These are phyloP conservation scores for Malus sieversii DNA, from an alignment of 306 rosid species.

Conservation along the genomic window DNA sequence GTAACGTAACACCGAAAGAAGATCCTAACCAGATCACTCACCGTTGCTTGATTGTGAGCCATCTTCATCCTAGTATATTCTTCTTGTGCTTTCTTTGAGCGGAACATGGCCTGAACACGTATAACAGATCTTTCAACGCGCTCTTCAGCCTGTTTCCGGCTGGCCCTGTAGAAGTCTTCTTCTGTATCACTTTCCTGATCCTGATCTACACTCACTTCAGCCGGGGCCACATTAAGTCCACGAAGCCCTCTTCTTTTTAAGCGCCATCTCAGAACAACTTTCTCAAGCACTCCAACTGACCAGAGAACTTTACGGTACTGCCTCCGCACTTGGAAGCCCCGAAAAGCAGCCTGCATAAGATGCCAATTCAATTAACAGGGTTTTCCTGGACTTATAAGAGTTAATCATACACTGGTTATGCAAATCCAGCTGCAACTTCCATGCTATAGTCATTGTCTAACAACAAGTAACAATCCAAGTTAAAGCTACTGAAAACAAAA, in stretches of 20 bases:
- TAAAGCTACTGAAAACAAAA: not conserved
- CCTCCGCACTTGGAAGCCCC: conserved; percentile 69
- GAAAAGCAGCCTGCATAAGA: conserved; percentile 70
- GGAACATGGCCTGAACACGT: conserved; percentile 86
- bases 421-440: not conserved
- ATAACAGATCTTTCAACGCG: conserved; percentile 72
- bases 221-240: conserved; percentile 55
- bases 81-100: conserved; percentile 82
- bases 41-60: conserved; percentile 62
- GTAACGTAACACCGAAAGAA: not conserved
- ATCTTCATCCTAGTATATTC: conserved; percentile 89
- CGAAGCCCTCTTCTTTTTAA: conserved; percentile 83
- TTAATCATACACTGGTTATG: not conserved
- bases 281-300: conserved; percentile 89
- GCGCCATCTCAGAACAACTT: conserved; percentile 90
- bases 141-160: conserved; percentile 80
- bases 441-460: not conserved
- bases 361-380: conserved; percentile 20
- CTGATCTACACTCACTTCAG: conserved; percentile 21
- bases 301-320: conserved; percentile 77
- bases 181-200: conserved; percentile 43
- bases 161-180: conserved; percentile 68
- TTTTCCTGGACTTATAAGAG: conserved; percentile 4
- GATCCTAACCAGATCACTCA: conserved; percentile 14
- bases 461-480: not conserved